Percentiles rank a stretch among this genome's conserved stretches.
Evolutionary conservation across 2,329 filamentous ascomycete genomes (phyloP).

Genomic region (Neofusicoccum ribis): DNA sequence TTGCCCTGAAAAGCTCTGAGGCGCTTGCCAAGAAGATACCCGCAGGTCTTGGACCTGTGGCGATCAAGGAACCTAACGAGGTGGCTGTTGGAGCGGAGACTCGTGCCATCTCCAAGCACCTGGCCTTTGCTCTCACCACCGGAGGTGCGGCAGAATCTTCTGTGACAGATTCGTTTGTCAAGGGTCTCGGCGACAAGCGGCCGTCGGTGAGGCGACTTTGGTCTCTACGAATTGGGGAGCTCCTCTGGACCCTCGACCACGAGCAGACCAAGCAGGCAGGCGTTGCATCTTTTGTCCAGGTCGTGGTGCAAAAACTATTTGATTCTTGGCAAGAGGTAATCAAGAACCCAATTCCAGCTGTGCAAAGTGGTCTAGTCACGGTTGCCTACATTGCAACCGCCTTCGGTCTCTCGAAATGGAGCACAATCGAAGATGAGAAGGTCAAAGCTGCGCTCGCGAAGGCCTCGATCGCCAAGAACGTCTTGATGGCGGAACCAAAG

Average conservation of each 20-base stretch:
- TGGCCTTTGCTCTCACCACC: conserved; percentile 62
- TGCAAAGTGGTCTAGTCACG: conserved; percentile 79
- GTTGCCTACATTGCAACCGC: conserved; percentile 74
- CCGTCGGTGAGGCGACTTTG: conserved; percentile 74
- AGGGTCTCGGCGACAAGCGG: conserved; percentile 86
- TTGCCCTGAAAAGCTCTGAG: conserved; percentile 60
- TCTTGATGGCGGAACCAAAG: conserved; percentile 71
- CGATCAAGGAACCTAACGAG: conserved; percentile 87
- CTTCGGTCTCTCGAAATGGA: conserved; percentile 57
- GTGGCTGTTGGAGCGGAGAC: conserved; percentile 75
- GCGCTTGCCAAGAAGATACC: conserved; percentile 67
- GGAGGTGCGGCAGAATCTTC: conserved; percentile 64
- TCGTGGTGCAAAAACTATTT: conserved; percentile 57
- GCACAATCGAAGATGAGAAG: conserved; percentile 56
- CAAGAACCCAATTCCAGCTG: conserved; percentile 74
- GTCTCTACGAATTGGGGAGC: conserved; percentile 71
- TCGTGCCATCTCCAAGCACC: conserved; percentile 66
- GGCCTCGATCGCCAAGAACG: conserved; percentile 63
- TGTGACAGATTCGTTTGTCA: conserved; percentile 69
- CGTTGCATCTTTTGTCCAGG: conserved; percentile 49
- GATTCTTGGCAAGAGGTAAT: conserved; percentile 76
- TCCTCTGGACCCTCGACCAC: conserved; percentile 62
- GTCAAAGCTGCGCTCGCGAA: conserved; percentile 61
- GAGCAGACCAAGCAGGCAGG: conserved; percentile 51
- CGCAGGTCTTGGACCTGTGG: conserved; percentile 65